These are phyloP conservation scores for Arbutus unedo DNA, from an alignment of 148 eudicot species.

Conservation along the genomic window DNA sequence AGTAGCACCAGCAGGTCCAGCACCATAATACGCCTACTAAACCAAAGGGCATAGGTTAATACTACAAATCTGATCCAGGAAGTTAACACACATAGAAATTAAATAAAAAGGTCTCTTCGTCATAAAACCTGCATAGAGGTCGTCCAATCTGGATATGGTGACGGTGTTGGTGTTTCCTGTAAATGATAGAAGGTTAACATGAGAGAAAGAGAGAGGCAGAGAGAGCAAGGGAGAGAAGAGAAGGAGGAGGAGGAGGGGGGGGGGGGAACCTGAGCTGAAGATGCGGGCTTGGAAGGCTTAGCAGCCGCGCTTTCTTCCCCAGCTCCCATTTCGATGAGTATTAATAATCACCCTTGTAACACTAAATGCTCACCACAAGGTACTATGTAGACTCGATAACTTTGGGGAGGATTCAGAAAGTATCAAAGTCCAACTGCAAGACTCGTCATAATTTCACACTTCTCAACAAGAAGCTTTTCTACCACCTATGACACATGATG, in stretches of 20 bases:
- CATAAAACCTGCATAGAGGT: constrained; percentile 70
- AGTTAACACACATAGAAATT: background rate
- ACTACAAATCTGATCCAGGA: background rate
- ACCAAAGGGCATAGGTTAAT: background rate
- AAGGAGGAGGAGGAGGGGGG: constrained; percentile 10
- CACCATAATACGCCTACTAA: constrained; percentile 68
- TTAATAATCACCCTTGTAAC: background rate
- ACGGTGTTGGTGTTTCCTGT: constrained; percentile 59
- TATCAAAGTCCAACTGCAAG: too few relatives aligned
- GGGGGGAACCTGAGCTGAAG: constrained; percentile 57
- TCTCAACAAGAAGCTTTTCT: too few relatives aligned
- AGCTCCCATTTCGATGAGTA: constrained; percentile 51
- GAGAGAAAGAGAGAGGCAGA: background rate
- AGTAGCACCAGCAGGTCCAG: constrained; percentile 32
- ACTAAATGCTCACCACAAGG: too few relatives aligned
- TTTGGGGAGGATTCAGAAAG: too few relatives aligned
- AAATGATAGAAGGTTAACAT: constrained; percentile 14
- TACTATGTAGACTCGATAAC: too few relatives aligned
- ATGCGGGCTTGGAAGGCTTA: constrained; percentile 58
- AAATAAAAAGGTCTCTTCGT: background rate
- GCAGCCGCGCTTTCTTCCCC: constrained; percentile 63
- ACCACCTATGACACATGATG: too few relatives aligned
- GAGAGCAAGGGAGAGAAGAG: background rate
- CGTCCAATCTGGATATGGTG: constrained; percentile 75
- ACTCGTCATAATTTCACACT: too few relatives aligned